These are phyloP conservation scores for Astrothelium macrocarpum DNA, from an alignment of 495 filamentous ascomycete genomes.

Conservation along the genomic window DNA sequence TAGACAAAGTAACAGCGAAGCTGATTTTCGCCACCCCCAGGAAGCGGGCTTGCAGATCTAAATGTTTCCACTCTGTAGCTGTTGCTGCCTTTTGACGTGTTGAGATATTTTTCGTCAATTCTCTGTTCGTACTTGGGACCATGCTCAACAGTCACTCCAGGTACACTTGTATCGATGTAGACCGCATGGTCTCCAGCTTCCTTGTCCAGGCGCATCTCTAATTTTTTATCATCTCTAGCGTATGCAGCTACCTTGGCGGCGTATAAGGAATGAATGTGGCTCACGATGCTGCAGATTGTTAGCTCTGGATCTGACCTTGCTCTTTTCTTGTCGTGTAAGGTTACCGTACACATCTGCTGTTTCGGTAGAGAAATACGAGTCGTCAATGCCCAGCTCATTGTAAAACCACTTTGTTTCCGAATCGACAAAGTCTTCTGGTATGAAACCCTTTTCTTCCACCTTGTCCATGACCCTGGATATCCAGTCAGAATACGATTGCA, in stretches of 20 bases:
- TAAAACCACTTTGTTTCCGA: slow-evolving; percentile 94
- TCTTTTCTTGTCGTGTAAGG: no score
- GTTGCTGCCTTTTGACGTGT: slow-evolving; percentile 51
- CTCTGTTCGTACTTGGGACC: slow-evolving; percentile 88
- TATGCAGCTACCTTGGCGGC: slow-evolving; percentile 95
- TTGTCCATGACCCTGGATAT: slow-evolving; percentile 53
- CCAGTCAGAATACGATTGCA: not conserved
- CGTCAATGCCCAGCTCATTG: slow-evolving; percentile 91
- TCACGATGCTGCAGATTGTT: slow-evolving; percentile 51
- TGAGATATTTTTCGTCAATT: slow-evolving; percentile 90
- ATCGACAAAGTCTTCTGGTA: slow-evolving; percentile 72
- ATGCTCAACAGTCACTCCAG: slow-evolving; percentile 60
- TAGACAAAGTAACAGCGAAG: slow-evolving; percentile 98
- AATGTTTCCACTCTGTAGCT: slow-evolving; percentile 94
- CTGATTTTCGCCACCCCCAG: slow-evolving; percentile 64
- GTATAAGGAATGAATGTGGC: slow-evolving; percentile 89
- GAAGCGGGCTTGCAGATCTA: slow-evolving; percentile 65
- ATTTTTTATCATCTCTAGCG: slow-evolving; percentile 81
- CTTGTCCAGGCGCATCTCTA: slow-evolving; percentile 93
- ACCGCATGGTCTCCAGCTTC: slow-evolving; percentile 91
- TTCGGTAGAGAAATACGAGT: slow-evolving; percentile 97
- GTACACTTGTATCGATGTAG: slow-evolving; percentile 94
- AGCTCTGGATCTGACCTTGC: no score
- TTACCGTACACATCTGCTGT: slow-evolving; percentile 54
- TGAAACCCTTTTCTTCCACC: slow-evolving; percentile 71